These are phyloP conservation scores for Ceratopteris richardii DNA, from an alignment of 75 land plant genomes.

Conservation along the genomic window DNA sequence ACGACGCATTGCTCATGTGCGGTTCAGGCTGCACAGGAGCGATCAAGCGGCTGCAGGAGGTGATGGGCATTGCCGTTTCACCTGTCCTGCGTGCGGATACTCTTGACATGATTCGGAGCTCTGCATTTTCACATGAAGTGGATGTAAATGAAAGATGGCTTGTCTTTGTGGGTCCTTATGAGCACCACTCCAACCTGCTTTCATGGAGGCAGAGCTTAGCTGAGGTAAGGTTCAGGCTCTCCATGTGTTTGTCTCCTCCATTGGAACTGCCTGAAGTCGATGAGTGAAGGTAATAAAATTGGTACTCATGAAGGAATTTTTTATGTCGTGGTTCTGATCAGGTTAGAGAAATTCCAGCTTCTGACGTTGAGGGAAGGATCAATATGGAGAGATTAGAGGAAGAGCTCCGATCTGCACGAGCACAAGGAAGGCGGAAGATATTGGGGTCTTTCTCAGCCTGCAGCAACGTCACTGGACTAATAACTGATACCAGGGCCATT, in stretches of 20 bases:
- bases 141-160: too few species aligned
- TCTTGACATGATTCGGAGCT: too few species aligned
- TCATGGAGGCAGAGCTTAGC: conserved; percentile 18
- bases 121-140: too few species aligned
- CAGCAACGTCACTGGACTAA: conserved; percentile 26
- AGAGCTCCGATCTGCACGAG: too few species aligned
- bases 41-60: conserved; percentile 67
- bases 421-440: conserved; percentile 7
- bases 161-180: conserved; percentile 17
- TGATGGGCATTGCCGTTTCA: too few species aligned
- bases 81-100: too few species aligned
- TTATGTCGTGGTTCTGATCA: too few species aligned
- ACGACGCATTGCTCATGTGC: conserved; percentile 51
- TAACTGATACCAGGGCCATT: conserved; percentile 21
- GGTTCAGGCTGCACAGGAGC: conserved; percentile 80
- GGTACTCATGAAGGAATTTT: too few species aligned
- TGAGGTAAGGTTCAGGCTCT: conserved; percentile 21
- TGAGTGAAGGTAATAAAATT: too few species aligned
- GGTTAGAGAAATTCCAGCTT: too few species aligned
- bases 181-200: conserved; percentile 11
- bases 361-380: too few species aligned
- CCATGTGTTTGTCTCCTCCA: neutral
- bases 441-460: conserved; percentile 26
- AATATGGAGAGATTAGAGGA: too few species aligned
- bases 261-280: conserved; percentile 5